Evolutionary conservation across 2,329 filamentous ascomycete species (phyloP).

Genomic region (Aspergillus sp.): DNA sequence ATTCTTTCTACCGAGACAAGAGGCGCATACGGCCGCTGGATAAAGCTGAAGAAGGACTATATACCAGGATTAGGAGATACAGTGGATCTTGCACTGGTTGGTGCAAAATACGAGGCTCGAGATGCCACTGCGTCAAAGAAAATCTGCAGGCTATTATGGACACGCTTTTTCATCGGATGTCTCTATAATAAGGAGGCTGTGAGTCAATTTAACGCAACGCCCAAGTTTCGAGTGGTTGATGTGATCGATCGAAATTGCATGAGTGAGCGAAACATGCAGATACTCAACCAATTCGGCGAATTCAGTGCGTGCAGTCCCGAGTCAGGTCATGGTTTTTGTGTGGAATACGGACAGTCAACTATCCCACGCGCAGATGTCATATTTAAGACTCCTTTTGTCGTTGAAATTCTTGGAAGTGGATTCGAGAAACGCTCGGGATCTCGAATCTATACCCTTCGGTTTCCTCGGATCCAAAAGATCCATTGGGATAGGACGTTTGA

Average conservation of each 20-base stretch:
- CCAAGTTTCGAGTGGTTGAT: conserved; percentile 64
- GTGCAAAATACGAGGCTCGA: conserved; percentile 64
- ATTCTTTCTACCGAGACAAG: conserved; percentile 33
- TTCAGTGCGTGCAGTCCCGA: conserved; percentile 37
- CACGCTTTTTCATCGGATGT: conserved; percentile 75
- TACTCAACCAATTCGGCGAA: conserved; percentile 47
- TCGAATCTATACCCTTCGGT: conserved; percentile 69
- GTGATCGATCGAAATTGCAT: conserved; percentile 50
- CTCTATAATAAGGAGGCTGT: conserved; percentile 63
- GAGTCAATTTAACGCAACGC: conserved; percentile 44
- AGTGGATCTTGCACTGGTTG: conserved; percentile 76
- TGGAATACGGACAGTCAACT: conserved; percentile 43
- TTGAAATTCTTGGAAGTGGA: conserved; percentile 74
- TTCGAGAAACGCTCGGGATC: conserved; percentile 70
- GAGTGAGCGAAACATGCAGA: conserved; percentile 47
- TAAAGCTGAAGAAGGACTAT: conserved; percentile 89
- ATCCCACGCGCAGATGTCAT: conserved; percentile 37
- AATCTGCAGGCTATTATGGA: conserved; percentile 62
- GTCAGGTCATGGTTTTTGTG: conserved; percentile 31
- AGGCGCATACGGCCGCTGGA: conserved; percentile 46
- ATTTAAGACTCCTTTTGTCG: conserved; percentile 69
- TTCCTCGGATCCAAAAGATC: conserved; percentile 70
- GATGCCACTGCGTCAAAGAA: conserved; percentile 52
- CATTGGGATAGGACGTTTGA: conserved; percentile 69
- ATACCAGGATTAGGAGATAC: conserved; percentile 73